phyloP scores from a whole-genome alignment of 2,329 filamentous ascomycete species.

The Ceratocystis papillata region DNA sequence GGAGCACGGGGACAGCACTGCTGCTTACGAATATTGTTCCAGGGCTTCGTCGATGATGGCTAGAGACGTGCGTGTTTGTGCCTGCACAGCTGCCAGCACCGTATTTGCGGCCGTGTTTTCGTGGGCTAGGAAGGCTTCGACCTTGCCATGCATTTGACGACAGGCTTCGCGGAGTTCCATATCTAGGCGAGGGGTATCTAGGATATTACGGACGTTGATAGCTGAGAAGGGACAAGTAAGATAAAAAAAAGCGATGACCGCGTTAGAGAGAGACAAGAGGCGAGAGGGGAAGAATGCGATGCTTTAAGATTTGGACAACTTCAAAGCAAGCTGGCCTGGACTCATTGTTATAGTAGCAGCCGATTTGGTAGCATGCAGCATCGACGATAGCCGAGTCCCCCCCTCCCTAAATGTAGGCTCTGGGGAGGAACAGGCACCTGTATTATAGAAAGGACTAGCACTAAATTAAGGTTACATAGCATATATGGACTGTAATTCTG shows the following conservation, averaged over 20 bases:
- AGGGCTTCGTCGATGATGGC: slow-evolving; percentile 65
- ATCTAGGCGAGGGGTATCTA: neutral
- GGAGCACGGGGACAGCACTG: slow-evolving; percentile 16
- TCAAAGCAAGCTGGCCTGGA: neutral
- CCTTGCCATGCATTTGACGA: slow-evolving; percentile 45
- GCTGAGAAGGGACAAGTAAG: too few species aligned
- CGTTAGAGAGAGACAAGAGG: neutral
- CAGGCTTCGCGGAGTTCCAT: slow-evolving; percentile 35
- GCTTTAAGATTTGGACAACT: neutral
- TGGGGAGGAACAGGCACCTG: neutral
- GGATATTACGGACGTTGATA: too few species aligned
- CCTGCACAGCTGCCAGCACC: slow-evolving; percentile 53
- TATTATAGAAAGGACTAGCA: neutral
- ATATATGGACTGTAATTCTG: slow-evolving; percentile 1
- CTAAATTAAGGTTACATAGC: neutral
- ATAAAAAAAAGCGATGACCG: neutral
- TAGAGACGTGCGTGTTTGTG: slow-evolving; percentile 62
- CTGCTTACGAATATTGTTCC: slow-evolving; percentile 57
- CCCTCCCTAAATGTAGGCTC: neutral
- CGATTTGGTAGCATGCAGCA: neutral
- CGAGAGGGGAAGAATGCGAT: neutral
- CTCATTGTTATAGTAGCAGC: neutral
- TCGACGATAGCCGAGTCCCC: slow-evolving; percentile 3
- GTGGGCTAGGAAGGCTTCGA: slow-evolving; percentile 56
- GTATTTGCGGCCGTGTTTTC: slow-evolving; percentile 40